Evolutionary conservation across 441 rosid genomes (phyloP).

Genomic region (Populus hybrid): DNA sequence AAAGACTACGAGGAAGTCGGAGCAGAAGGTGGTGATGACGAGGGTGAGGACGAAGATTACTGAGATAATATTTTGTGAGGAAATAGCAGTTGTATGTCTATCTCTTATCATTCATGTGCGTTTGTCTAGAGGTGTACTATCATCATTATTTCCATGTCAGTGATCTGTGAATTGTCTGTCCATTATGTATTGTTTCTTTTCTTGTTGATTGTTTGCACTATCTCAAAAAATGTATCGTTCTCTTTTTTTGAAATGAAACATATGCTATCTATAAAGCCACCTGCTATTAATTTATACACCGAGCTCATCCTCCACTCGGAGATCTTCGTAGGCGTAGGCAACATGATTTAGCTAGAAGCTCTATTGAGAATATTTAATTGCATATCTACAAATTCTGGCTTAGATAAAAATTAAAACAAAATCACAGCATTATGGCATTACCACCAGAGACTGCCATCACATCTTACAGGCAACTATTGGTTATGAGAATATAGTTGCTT

Average conservation of each 20-base stretch:
- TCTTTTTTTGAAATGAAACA: conserved; percentile 17
- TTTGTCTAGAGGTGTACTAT: conserved; percentile 16
- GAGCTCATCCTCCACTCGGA: not conserved
- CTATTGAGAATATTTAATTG: not conserved
- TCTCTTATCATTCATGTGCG: not conserved
- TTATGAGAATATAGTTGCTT: not conserved
- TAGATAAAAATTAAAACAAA: not conserved
- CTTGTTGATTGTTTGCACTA: conserved; percentile 3
- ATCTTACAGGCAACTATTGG: not conserved
- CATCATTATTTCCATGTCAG: conserved; percentile 8
- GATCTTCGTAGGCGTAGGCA: not conserved
- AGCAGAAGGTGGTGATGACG: conserved; percentile 63
- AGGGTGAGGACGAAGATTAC: conserved; percentile 55
- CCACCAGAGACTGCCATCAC: not conserved
- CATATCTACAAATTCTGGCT: not conserved
- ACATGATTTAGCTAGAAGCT: not conserved
- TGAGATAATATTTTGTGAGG: conserved; percentile 22
- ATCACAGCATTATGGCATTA: not conserved
- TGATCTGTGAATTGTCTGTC: conserved; percentile 11
- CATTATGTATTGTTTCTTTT: conserved; percentile 20
- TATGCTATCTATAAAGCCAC: conserved; percentile 16
- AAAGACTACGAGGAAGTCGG: conserved; percentile 87
- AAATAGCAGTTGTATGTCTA: conserved; percentile 14
- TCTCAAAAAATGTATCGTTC: conserved; percentile 11
- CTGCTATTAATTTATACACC: conserved; percentile 7